Evolutionary conservation across 176 grass and related monocot genomes (phyloP).

Genomic region (Zoysia pacifica): DNA sequence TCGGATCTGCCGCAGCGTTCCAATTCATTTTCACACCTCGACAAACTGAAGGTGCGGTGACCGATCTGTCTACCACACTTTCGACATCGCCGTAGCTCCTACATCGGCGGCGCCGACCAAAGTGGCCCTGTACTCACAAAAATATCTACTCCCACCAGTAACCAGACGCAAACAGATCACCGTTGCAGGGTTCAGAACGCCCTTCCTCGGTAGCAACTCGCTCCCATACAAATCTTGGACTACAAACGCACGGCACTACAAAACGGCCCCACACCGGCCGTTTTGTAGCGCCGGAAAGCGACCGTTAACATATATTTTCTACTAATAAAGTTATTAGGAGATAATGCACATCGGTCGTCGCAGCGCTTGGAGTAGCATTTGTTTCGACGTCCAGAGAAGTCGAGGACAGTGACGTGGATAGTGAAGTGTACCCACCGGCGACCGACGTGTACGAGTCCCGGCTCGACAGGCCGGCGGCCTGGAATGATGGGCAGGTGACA

Average conservation of each 20-base stretch:
- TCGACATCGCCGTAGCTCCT: too few relatives aligned
- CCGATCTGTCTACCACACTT: too few relatives aligned
- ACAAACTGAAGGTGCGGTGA: too few relatives aligned
- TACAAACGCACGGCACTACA: background rate
- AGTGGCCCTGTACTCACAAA: too few relatives aligned
- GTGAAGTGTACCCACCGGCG: background rate
- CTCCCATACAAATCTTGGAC: background rate
- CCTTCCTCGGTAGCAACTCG: too few relatives aligned
- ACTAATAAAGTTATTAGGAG: too few relatives aligned
- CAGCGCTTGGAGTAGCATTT: background rate
- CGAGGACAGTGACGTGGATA: conserved; percentile 24
- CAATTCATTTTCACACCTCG: too few relatives aligned
- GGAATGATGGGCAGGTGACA: conserved; percentile 22
- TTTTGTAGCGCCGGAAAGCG: conserved; percentile 3
- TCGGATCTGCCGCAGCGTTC: too few relatives aligned
- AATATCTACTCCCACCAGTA: too few relatives aligned
- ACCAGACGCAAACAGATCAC: too few relatives aligned
- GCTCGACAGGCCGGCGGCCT: background rate
- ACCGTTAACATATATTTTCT: background rate
- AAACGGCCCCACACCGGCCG: background rate
- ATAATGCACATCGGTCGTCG: background rate
- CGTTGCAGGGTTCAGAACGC: too few relatives aligned
- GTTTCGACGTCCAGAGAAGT: background rate
- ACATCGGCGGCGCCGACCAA: too few relatives aligned
- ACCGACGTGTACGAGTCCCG: background rate